phyloP scores from a whole-genome alignment of 2,329 filamentous ascomycete genomes.

The Penicillium sp. region DNA sequence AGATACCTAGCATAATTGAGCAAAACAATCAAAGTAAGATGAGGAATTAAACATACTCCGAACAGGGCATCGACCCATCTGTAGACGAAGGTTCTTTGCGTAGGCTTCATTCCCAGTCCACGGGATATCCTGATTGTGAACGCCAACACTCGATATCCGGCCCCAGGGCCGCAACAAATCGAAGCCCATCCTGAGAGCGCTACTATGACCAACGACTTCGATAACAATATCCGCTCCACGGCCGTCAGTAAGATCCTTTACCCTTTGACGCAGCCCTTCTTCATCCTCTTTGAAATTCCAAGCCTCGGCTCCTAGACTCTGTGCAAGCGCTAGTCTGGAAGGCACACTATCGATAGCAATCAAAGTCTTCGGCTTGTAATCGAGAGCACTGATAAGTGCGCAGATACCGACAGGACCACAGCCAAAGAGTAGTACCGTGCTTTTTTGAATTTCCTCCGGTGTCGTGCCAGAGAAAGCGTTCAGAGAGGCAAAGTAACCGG shows the following conservation, averaged over 20 bases:
- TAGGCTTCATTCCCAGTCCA: constrained; percentile 64
- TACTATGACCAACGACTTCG: constrained; percentile 69
- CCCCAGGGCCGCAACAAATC: constrained; percentile 72
- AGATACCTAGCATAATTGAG: constrained; percentile 47
- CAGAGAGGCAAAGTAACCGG: constrained; percentile 72
- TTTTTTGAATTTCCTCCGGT: constrained; percentile 43
- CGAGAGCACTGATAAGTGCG: constrained; percentile 71
- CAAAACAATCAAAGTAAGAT: background rate
- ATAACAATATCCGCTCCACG: constrained; percentile 81
- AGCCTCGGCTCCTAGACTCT: constrained; percentile 71
- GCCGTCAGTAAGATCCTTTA: constrained; percentile 72
- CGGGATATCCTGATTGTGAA: constrained; percentile 69
- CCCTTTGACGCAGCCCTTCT: constrained; percentile 54
- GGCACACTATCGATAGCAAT: constrained; percentile 77
- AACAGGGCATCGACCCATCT: constrained; percentile 75
- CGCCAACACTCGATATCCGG: constrained; percentile 69
- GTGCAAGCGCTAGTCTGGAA: constrained; percentile 69
- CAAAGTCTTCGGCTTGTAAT: constrained; percentile 68
- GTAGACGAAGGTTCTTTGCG: constrained; percentile 67
- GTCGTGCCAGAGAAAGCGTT: constrained; percentile 67
- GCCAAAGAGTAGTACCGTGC: constrained; percentile 68
- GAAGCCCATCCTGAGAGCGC: constrained; percentile 67
- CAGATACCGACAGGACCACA: constrained; percentile 83
- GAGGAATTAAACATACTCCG: constrained; percentile 23
- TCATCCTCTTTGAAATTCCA: constrained; percentile 71